Percentiles rank a stretch among this genome's conserved stretches.
phyloP scores from a whole-genome alignment of 2,329 filamentous ascomycete genomes.

The Coniochaeta sp. region DNA sequence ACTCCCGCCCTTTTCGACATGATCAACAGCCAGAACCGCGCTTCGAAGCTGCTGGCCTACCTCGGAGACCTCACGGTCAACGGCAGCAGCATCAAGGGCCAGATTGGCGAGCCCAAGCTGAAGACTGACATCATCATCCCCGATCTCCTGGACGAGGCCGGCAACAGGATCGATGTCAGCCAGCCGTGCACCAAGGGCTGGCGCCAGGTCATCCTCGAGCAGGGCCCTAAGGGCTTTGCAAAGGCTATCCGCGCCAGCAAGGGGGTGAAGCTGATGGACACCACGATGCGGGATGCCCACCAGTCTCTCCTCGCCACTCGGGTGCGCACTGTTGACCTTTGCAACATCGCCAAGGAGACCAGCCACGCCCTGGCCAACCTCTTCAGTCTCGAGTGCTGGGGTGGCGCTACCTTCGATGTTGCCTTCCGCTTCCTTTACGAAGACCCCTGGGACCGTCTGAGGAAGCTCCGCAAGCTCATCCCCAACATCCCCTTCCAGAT shows the following conservation, averaged over 20 bases:
- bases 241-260: constrained; percentile 93
- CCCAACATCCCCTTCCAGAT: constrained; percentile 99
- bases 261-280: constrained; percentile 96
- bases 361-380: constrained; percentile 88
- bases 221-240: constrained; percentile 88
- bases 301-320: constrained; percentile 94
- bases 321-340: constrained; percentile 88
- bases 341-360: constrained; percentile 94
- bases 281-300: constrained; percentile 98
- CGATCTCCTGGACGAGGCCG: constrained; percentile 59
- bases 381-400: constrained; percentile 96
- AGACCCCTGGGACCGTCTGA: constrained; percentile 94
- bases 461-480: constrained; percentile 91
- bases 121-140: constrained; percentile 88
- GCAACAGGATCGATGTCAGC: constrained; percentile 68
- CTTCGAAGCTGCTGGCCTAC: constrained; percentile 92
- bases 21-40: constrained; percentile 93
- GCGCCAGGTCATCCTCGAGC: constrained; percentile 79
- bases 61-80: constrained; percentile 96
- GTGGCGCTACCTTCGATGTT: constrained; percentile 96
- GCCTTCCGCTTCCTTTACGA: constrained; percentile 99
- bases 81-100: constrained; percentile 96
- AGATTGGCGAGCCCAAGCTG: constrained; percentile 97
- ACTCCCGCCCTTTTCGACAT: constrained; percentile 91
- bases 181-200: constrained; percentile 75